These are phyloP conservation scores for Penicillium sp. DNA, from an alignment of 2,329 filamentous ascomycete genomes.

Conservation along the genomic window DNA sequence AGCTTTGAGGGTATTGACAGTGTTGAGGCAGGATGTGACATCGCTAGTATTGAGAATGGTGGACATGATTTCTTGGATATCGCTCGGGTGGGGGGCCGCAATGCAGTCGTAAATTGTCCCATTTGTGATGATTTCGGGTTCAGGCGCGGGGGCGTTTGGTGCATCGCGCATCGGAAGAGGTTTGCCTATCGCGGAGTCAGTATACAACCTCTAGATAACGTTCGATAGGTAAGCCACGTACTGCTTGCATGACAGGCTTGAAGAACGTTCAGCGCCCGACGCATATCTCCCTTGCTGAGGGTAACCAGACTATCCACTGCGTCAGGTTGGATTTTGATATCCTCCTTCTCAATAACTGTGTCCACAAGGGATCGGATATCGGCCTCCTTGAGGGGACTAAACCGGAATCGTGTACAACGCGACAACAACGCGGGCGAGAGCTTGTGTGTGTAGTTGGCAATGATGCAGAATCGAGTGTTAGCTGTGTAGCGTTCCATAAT, in stretches of 20 bases:
- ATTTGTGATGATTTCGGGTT: constrained; percentile 84
- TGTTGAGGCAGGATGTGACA: constrained; percentile 83
- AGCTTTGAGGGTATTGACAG: constrained; percentile 83
- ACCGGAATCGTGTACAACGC: constrained; percentile 90
- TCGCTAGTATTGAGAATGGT: constrained; percentile 83
- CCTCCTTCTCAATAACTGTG: constrained; percentile 83
- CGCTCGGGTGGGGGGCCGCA: constrained; percentile 86
- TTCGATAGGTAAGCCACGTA: constrained; percentile 41
- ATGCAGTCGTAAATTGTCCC: constrained; percentile 96
- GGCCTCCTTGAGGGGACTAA: constrained; percentile 84
- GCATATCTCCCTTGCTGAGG: constrained; percentile 94
- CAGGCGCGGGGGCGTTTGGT: constrained; percentile 59
- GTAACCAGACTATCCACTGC: constrained; percentile 81
- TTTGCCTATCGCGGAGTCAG: constrained; percentile 54
- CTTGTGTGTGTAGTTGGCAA: constrained; percentile 99
- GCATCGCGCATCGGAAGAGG: constrained; percentile 64
- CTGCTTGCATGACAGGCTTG: constrained; percentile 96
- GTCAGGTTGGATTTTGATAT: constrained; percentile 76
- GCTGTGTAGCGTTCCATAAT: constrained; percentile 99
- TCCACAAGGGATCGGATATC: constrained; percentile 87
- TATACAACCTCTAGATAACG: not conserved
- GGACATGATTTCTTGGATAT: constrained; percentile 79
- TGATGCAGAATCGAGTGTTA: constrained; percentile 97
- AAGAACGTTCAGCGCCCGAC: constrained; percentile 87
- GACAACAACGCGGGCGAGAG: constrained; percentile 90